Percentiles rank a stretch among this genome's conserved stretches.
Evolutionary conservation across 2,329 filamentous ascomycete species (phyloP).

Genomic region (Cephalotrichum gorgonifer): DNA sequence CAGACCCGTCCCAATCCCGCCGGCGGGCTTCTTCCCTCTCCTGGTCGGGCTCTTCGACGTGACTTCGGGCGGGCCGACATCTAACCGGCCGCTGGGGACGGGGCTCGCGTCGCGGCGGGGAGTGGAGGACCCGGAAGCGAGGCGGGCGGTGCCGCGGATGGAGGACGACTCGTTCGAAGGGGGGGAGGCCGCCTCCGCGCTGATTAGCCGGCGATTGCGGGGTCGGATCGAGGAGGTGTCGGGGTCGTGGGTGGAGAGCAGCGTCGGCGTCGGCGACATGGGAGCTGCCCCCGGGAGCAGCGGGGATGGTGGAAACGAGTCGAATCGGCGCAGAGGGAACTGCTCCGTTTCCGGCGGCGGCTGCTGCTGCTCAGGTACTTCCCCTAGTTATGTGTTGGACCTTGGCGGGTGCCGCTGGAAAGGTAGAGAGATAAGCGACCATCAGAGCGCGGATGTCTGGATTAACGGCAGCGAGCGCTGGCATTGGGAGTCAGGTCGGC

Average conservation of each 20-base stretch:
- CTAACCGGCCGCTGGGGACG: conserved; percentile 29
- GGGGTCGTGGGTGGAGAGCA: conserved; percentile 29
- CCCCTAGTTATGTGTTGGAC: background rate
- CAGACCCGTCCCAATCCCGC: conserved; percentile 14
- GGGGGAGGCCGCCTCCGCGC: conserved; percentile 16
- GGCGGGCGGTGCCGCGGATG: conserved; percentile 21
- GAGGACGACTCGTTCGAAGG: conserved; percentile 18
- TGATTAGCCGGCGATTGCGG: conserved; percentile 37
- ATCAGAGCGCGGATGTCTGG: background rate
- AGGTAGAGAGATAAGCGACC: background rate
- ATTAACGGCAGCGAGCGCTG: background rate
- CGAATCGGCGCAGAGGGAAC: background rate
- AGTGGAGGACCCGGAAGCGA: conserved; percentile 7
- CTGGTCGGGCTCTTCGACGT: background rate
- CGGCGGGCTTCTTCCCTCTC: conserved; percentile 2
- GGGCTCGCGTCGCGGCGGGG: conserved; percentile 32
- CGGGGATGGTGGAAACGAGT: background rate
- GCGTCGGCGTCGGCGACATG: conserved; percentile 30
- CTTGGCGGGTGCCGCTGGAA: conserved; percentile 1
- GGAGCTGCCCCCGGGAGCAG: conserved; percentile 9
- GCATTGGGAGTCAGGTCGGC: background rate
- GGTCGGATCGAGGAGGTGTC: conserved; percentile 29
- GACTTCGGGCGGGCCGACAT: background rate
- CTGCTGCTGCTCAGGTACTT: background rate
- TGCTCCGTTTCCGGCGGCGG: background rate